phyloP scores from a whole-genome alignment of 75 land plant species.

The Gnetum montanum region DNA sequence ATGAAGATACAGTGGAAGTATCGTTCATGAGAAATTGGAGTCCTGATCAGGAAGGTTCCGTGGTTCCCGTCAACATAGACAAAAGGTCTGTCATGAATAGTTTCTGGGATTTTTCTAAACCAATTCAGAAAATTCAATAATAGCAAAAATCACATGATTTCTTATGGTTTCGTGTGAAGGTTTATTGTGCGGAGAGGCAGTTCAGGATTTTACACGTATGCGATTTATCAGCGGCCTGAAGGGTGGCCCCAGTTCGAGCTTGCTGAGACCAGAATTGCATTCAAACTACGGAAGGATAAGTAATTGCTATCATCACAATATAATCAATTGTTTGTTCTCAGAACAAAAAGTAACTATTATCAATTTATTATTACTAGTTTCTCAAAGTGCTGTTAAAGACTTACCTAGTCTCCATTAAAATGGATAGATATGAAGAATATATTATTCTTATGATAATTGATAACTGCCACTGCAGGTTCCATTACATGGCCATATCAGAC shows the following conservation, averaged over 20 bases:
- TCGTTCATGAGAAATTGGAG: conserved; percentile 65
- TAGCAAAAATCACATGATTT: not conserved
- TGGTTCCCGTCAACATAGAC: conserved; percentile 66
- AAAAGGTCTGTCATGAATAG: conserved; percentile 31
- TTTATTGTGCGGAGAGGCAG: conserved; percentile 46
- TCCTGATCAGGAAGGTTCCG: conserved; percentile 17
- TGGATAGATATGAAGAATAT: too few relatives aligned
- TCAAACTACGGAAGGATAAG: conserved; percentile 50
- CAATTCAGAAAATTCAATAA: not conserved
- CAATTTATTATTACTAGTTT: too few relatives aligned
- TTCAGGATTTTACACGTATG: conserved; percentile 54
- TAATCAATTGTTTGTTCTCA: too few relatives aligned
- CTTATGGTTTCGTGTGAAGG: conserved; percentile 19
- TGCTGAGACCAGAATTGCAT: conserved; percentile 40
- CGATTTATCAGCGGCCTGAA: conserved; percentile 33
- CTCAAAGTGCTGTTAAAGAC: too few relatives aligned
- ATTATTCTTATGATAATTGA: too few relatives aligned
- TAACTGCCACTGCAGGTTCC: conserved; percentile 24
- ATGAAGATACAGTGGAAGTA: conserved; percentile 57
- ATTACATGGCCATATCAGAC: conserved; percentile 60
- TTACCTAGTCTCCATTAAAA: too few relatives aligned
- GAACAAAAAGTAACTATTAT: too few relatives aligned
- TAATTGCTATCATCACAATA: too few relatives aligned
- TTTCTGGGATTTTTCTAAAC: not conserved
- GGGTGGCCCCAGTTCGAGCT: conserved; percentile 45